Percentiles rank a stretch among this genome's conserved stretches.
phyloP scores from a whole-genome alignment of 768 basidiomycete genomes.

The Leccinum disarticulatum region DNA sequence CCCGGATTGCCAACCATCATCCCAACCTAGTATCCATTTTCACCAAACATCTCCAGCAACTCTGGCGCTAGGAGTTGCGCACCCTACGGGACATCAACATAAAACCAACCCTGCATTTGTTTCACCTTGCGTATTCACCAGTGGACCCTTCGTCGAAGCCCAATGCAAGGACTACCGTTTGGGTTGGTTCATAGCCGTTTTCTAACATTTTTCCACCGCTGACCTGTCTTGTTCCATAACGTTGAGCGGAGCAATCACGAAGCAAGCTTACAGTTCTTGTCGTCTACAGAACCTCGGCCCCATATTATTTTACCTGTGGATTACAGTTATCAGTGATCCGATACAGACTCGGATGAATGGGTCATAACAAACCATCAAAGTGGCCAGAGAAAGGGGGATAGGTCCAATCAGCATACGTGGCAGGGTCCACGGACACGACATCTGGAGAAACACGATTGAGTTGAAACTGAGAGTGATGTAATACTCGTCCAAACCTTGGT shows the following conservation, averaged over 20 bases:
- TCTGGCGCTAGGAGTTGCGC: constrained; percentile 47
- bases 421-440: constrained; percentile 64
- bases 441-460: constrained; percentile 36
- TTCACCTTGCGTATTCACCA: constrained; percentile 42
- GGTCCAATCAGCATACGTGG: constrained; percentile 55
- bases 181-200: constrained; percentile 59
- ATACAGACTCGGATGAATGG: background rate
- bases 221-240: constrained; percentile 30
- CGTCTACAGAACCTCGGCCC: constrained; percentile 51
- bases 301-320: constrained; percentile 40
- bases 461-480: background rate
- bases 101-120: background rate
- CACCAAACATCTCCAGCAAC: constrained; percentile 64
- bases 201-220: constrained; percentile 62
- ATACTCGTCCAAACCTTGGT: constrained; percentile 45
- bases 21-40: constrained; percentile 52
- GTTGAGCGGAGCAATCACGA: background rate
- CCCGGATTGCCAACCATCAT: constrained; percentile 60
- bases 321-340: background rate
- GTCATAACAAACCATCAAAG: constrained; percentile 46
- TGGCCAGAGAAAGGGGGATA: constrained; percentile 64
- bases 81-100: constrained; percentile 40
- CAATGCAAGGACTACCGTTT: constrained; percentile 61
- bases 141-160: constrained; percentile 79
- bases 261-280: constrained; percentile 57